phyloP scores from a whole-genome alignment of 2,329 filamentous ascomycete species.

The Sporothrix luriei region DNA sequence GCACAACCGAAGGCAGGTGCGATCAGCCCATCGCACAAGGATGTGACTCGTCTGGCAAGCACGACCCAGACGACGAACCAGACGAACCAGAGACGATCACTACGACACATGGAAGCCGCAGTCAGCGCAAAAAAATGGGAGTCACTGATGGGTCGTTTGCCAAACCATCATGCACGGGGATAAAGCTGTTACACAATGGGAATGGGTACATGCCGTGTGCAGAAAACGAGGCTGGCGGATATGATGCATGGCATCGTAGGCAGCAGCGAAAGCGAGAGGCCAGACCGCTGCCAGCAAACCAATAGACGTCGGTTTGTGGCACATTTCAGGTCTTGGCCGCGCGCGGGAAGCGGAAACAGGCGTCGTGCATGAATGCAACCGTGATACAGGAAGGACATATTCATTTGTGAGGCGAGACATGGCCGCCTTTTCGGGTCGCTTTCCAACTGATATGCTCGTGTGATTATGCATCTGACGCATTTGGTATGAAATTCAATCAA shows the following conservation, averaged over 20 bases:
- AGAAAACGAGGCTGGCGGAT: neutral
- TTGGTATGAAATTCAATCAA: no score
- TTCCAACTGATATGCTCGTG: neutral
- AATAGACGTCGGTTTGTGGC: no score
- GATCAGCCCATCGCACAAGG: no score
- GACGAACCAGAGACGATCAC: neutral
- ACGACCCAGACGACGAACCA: neutral
- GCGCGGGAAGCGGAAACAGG: neutral
- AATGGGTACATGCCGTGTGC: neutral
- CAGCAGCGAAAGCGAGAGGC: neutral
- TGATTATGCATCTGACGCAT: no score
- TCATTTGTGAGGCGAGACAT: neutral
- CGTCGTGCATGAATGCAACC: neutral
- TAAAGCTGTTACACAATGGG: neutral
- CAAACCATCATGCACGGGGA: neutral
- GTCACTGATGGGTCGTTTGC: neutral
- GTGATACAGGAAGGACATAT: neutral
- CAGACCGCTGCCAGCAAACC: neutral
- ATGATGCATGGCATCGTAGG: neutral
- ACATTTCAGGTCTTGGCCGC: neutral
- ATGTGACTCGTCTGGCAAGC: neutral
- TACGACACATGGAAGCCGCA: neutral
- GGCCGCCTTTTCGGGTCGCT: neutral
- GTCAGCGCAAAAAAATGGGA: neutral
- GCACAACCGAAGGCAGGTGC: constrained; percentile 4